A percentile compares a stretch with the other conserved stretches of the same genome.
phyloP scores from a whole-genome alignment of 331 rosid genomes.

The Rosa hybrid region DNA sequence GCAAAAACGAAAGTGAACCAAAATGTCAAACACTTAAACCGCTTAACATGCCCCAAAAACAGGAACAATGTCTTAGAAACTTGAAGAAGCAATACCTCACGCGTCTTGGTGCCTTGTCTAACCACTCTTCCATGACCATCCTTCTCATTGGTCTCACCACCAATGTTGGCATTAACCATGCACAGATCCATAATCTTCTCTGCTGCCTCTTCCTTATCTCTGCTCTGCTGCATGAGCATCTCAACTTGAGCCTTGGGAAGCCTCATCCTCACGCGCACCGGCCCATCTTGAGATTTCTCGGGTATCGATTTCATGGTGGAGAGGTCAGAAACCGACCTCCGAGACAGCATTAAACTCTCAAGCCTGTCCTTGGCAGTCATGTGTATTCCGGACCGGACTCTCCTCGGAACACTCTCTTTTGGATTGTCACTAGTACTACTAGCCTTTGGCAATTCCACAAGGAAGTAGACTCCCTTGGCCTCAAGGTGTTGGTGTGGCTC shows the following conservation, averaged over 20 bases:
- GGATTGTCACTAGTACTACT: neutral
- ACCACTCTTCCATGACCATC: conserved; percentile 26
- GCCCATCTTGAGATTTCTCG: conserved; percentile 18
- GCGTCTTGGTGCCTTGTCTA: conserved; percentile 29
- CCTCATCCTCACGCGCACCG: conserved; percentile 60
- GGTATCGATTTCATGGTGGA: conserved; percentile 38
- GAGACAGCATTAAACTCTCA: conserved; percentile 65
- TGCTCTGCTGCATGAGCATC: conserved; percentile 62
- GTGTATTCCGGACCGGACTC: conserved; percentile 79
- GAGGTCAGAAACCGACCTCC: conserved; percentile 77
- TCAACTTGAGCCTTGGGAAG: conserved; percentile 76
- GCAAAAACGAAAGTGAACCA: neutral
- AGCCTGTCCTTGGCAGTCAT: conserved; percentile 90
- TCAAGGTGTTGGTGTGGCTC: conserved; percentile 43
- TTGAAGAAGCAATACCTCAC: conserved; percentile 45
- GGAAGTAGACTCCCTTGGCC: conserved; percentile 69
- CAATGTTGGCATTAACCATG: conserved; percentile 35
- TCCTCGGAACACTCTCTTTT: conserved; percentile 44
- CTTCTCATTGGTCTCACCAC: conserved; percentile 25
- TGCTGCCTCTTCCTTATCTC: conserved; percentile 61
- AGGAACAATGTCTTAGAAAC: neutral
- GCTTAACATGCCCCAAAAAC: neutral
- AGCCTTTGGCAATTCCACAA: conserved; percentile 60
- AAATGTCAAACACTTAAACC: neutral
- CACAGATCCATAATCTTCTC: conserved; percentile 67